Base-by-base conservation (phyloP, 2,329 filamentous ascomycete species). In the Phyllosticta ampelicida region DNA sequence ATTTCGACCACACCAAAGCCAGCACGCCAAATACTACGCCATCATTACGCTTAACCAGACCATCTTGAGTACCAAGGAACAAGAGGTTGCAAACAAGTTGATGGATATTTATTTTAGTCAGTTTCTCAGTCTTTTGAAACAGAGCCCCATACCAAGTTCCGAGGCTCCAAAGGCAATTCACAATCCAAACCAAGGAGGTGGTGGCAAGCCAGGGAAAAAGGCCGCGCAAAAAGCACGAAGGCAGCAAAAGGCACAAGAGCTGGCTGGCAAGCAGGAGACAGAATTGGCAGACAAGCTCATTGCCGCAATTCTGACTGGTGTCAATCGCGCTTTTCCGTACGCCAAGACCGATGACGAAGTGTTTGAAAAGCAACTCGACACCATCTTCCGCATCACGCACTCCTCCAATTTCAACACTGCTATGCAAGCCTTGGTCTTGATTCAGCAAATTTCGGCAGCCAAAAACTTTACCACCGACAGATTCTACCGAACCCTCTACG, bases 341-440 rank as follows among this genome's bases (percentile, higher is more conserved):
- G 87, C 90, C 10, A 86, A 86, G 63, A 84, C 87, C 1, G 89
- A 94, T 67, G 85, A 89, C 64, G 82, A 84, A 50, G 84, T 83
- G 21, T 83, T 97, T 63, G 89, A 95, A 67, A 85, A 86, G 60
- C 92, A 99, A 68, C 82, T 99, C 59, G 87, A 97, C 69, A 96
- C 92, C 2, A 80, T 99, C 23, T 99, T 96, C 80, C 86, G 85
- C 66, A 94, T 99, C 66, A 95, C 94, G 0, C 94, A 99, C 73
- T 97, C 92, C 0, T 90, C 92, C 59, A 99, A 99, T 73, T 97
- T 99, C 80, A 99, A 97, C 75, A 99, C 94, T 0, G 94, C 90
- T 69, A 89, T 99, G 44, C 94, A 99, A 73, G 92, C 94, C 30
- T 81, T 99, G 63, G 87, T 96, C 75, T 78, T 99, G 53, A 95